Evolutionary conservation across 192 early-diverging fungal species (phyloP).

Genomic region (Mortierella hygrophila): DNA sequence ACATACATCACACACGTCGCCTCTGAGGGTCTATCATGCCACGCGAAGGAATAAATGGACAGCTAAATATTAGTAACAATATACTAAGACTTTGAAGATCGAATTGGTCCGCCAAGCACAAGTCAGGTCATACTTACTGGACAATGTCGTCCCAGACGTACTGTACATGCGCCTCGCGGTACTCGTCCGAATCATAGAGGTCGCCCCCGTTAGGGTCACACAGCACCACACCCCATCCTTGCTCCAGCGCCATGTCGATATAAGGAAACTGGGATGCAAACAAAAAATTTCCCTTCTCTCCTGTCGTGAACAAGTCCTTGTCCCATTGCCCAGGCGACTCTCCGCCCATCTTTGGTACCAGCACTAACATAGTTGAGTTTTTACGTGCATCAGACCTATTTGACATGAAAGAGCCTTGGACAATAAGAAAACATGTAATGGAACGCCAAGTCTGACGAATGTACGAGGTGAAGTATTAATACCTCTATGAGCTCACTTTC

Average conservation of each 20-base stretch:
- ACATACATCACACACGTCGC: slow-evolving; percentile 6
- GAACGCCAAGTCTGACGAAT: too few relatives aligned
- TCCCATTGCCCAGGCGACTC: neutral
- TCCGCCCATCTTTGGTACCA: neutral
- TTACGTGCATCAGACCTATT: neutral
- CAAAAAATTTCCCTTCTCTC: neutral
- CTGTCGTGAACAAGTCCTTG: neutral
- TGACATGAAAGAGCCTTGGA: too few relatives aligned
- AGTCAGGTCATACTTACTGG: neutral
- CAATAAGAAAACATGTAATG: too few relatives aligned
- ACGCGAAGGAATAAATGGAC: neutral
- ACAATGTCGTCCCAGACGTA: slow-evolving; percentile 1
- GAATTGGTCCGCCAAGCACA: neutral
- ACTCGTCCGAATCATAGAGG: neutral
- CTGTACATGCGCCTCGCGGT: neutral
- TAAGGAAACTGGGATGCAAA: neutral
- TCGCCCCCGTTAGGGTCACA: neutral
- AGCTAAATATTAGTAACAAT: neutral
- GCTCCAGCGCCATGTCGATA: neutral
- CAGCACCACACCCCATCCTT: neutral
- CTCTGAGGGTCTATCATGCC: neutral
- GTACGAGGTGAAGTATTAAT: neutral
- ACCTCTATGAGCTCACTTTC: too few relatives aligned
- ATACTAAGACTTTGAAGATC: neutral
- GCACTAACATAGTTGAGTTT: neutral